A percentile compares a stretch with the other conserved stretches of the same genome.
These are phyloP conservation scores for Paramecium tetraurelia DNA, from an alignment of 73 alveolate species.

Conservation along the genomic window DNA sequence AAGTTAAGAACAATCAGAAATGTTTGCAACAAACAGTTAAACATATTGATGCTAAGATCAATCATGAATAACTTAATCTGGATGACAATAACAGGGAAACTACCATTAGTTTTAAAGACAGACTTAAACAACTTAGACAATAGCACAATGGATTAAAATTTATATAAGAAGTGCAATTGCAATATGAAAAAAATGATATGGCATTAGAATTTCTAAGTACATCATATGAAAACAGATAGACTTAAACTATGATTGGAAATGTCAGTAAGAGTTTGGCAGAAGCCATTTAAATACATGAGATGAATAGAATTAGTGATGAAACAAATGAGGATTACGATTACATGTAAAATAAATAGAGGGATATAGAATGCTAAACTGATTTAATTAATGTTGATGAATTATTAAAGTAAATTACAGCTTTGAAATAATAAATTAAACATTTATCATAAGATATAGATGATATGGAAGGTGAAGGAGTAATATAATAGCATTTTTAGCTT, in stretches of 20 bases:
- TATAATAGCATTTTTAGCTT: background rate
- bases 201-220: background rate
- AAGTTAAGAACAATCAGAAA: background rate
- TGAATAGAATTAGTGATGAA: background rate
- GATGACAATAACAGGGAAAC: slow-evolving; percentile 36
- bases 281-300: background rate
- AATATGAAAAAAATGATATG: background rate
- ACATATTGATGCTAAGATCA: background rate
- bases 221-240: background rate
- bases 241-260: background rate
- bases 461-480: slow-evolving; percentile 9
- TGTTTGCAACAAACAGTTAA: background rate
- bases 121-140: background rate
- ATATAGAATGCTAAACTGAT: background rate
- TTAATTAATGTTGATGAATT: background rate
- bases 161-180: background rate
- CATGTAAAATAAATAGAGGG: background rate
- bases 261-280: background rate
- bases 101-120: slow-evolving; percentile 8
- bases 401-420: background rate
- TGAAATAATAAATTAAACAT: background rate
- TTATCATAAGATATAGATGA: background rate
- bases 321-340: background rate
- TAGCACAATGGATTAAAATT: background rate
- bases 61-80: slow-evolving; percentile 6